phyloP scores from a whole-genome alignment of 2,329 filamentous ascomycete species.

The Fusarium sp. region DNA sequence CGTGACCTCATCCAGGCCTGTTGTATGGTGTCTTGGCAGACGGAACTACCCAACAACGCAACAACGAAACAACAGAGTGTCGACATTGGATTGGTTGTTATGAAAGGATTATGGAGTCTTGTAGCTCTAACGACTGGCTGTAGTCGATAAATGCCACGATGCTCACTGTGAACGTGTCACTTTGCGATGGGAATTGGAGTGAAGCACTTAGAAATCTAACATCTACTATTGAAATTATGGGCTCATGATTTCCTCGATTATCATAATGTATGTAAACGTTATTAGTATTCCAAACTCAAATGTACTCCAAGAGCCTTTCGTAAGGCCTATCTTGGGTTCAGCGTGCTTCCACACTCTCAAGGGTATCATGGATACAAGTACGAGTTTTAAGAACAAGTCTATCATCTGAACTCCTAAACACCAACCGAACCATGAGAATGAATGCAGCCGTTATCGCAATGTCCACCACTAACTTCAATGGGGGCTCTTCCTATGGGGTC shows the following conservation, averaged over 20 bases:
- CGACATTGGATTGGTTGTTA: background rate
- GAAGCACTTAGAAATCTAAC: background rate
- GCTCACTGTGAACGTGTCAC: background rate
- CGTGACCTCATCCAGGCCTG: slow-evolving; percentile 43
- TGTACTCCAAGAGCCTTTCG: background rate
- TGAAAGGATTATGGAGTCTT: background rate
- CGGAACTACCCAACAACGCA: slow-evolving; percentile 24
- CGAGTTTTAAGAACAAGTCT: slow-evolving; percentile 28
- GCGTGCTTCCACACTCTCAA: slow-evolving; percentile 18
- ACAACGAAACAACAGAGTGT: slow-evolving; percentile 2
- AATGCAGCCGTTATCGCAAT: slow-evolving; percentile 16
- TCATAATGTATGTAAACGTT: background rate
- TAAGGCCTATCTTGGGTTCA: slow-evolving; percentile 26
- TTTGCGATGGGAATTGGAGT: background rate
- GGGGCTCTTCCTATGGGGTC: slow-evolving; percentile 32
- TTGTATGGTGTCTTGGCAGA: slow-evolving; percentile 34
- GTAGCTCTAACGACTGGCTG: slow-evolving; percentile 11
- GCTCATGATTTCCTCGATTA: background rate
- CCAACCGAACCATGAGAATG: slow-evolving; percentile 38
- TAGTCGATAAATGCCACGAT: background rate
- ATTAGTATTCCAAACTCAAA: slow-evolving; percentile 1
- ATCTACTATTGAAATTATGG: background rate
- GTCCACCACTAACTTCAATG: slow-evolving; percentile 1
- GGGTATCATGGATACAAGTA: slow-evolving; percentile 35
- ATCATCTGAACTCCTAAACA: slow-evolving; percentile 39